Percentiles rank a stretch among this genome's conserved stretches.
Conservation (phyloP, 2,329 filamentous ascomycete genomes). For the Trichoderma polysporum region DNA sequence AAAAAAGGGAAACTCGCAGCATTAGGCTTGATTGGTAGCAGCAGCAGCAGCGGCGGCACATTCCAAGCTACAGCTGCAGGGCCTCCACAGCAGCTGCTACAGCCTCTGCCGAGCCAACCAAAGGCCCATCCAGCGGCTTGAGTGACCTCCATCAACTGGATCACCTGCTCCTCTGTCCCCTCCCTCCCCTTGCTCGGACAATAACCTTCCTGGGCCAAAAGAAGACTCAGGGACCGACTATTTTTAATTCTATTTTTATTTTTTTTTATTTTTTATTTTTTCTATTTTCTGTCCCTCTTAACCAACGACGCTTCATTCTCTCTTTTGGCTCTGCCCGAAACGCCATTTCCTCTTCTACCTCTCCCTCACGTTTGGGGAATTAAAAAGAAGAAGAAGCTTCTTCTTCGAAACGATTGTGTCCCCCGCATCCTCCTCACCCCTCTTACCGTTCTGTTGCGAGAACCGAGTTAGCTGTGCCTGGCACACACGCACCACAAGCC, state of each 20-base stretch:
- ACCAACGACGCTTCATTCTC: neutral
- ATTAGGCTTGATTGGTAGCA: neutral
- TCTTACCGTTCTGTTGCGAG: neutral
- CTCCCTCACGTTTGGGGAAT: neutral
- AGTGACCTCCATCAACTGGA: slow-evolving; percentile 12
- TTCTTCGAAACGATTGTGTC: neutral
- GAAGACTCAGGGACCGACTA: slow-evolving; percentile 8
- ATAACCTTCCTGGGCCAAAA: neutral
- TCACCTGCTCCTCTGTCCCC: slow-evolving; percentile 18
- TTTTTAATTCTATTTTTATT: neutral
- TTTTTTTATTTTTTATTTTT: neutral
- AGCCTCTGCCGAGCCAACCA: slow-evolving; percentile 9
- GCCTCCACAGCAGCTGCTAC: neutral
- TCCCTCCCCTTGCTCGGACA: neutral
- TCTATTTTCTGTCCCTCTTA: neutral
- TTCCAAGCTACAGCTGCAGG: neutral
- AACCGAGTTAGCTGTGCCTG: neutral
- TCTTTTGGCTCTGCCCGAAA: neutral
- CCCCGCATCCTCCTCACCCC: slow-evolving; percentile 3
- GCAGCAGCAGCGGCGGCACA: neutral
- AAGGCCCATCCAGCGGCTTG: neutral
- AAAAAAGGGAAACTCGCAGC: neutral
- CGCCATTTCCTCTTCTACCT: neutral
- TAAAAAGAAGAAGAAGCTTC: neutral
- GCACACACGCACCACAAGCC: neutral